Percentiles rank a stretch among this genome's conserved stretches.
Evolutionary conservation across 768 basidiomycete genomes (phyloP).

Genomic region (Phlebiopsis gigantea): DNA sequence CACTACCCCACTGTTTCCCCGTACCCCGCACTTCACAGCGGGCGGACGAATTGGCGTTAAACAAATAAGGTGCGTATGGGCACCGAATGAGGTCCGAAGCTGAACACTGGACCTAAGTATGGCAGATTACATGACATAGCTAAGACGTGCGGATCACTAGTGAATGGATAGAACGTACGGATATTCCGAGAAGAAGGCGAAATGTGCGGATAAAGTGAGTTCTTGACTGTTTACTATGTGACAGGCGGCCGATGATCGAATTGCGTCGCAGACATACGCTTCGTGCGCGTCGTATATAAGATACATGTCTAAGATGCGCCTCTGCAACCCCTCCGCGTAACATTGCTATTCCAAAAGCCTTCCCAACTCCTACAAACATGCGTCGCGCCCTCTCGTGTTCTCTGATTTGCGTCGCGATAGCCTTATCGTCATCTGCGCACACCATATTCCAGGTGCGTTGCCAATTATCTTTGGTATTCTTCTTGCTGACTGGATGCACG

Average conservation of each 20-base stretch:
- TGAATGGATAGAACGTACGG: background rate
- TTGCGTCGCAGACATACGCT: background rate
- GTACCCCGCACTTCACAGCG: background rate
- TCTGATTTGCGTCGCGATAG: constrained; percentile 24
- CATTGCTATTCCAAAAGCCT: no score
- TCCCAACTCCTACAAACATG: background rate
- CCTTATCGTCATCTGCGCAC: constrained; percentile 37
- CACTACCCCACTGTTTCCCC: background rate
- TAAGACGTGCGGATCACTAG: background rate
- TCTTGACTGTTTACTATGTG: background rate
- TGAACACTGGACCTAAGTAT: no score
- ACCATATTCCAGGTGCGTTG: constrained; percentile 48
- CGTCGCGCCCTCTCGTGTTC: background rate
- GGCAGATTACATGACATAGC: background rate
- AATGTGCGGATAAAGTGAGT: background rate
- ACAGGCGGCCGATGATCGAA: background rate
- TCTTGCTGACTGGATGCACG: constrained; percentile 17
- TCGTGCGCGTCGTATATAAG: background rate
- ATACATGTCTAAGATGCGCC: background rate
- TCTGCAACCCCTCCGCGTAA: background rate
- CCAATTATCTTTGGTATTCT: no score
- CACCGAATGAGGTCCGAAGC: no score
- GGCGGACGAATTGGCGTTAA: no score
- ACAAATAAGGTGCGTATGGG: no score
- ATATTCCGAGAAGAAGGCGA: background rate